phyloP scores from a whole-genome alignment of 768 basidiomycete genomes.

The Calocybe gangraenosa region DNA sequence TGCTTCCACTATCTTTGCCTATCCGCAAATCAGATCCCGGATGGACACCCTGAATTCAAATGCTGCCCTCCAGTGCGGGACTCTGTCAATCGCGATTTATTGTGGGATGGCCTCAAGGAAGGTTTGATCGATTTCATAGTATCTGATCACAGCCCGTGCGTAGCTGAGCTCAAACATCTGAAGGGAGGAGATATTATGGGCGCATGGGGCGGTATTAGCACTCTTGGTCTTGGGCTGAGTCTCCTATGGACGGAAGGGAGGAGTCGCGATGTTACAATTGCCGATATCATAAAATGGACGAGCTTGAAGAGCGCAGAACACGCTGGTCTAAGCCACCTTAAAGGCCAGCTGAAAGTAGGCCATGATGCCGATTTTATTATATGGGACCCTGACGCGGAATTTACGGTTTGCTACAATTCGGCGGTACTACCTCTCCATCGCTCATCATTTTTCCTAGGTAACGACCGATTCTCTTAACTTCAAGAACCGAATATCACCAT shows the following conservation, averaged over 20 bases:
- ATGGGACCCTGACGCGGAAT: conserved; percentile 65
- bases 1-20: conserved; percentile 96
- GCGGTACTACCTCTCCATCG: background rate
- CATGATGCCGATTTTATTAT: conserved; percentile 85
- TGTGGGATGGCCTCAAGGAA: conserved; percentile 80
- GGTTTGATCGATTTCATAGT: conserved; percentile 91
- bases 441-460: conserved; percentile 43
- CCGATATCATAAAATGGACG: conserved; percentile 72
- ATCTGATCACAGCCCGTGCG: conserved; percentile 94
- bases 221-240: conserved; percentile 85
- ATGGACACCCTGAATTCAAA: conserved; percentile 83
- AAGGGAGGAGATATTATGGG: conserved; percentile 79
- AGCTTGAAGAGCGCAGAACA: conserved; percentile 72
- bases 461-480: conserved; percentile 71
- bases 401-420: conserved; percentile 30
- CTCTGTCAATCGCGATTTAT: conserved; percentile 59
- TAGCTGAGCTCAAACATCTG: conserved; percentile 72
- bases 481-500: conserved; percentile 94
- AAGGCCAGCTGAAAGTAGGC: conserved; percentile 72
- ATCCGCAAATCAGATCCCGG: conserved; percentile 65
- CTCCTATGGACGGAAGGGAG: conserved; percentile 84
- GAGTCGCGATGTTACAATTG: conserved; percentile 53
- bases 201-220: conserved; percentile 95
- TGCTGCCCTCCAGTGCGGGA: conserved; percentile 94
- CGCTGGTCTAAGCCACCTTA: conserved; percentile 63